A percentile compares a stretch with the other conserved stretches of the same genome.
These are phyloP conservation scores for Apiosordaria backusii DNA, from an alignment of 495 filamentous ascomycete genomes.

Conservation along the genomic window DNA sequence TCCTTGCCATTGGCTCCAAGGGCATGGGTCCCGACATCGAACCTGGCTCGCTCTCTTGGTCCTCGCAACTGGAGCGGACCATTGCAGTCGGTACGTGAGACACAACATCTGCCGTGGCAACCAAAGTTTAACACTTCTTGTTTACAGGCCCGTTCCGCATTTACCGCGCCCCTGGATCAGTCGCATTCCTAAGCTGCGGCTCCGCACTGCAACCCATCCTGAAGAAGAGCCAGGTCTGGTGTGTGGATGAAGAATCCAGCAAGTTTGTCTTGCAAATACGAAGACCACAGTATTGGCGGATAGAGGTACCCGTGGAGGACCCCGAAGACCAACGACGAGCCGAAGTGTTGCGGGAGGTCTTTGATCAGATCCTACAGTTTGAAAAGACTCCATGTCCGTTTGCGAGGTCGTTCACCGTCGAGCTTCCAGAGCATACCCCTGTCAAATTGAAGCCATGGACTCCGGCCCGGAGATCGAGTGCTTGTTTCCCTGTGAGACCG, in stretches of 20 bases:
- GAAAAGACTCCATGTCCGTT: slow-evolving; percentile 89
- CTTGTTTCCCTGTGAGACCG: slow-evolving; percentile 24
- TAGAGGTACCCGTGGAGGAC: slow-evolving; percentile 68
- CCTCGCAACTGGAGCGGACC: slow-evolving; percentile 71
- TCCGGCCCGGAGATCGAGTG: slow-evolving; percentile 49
- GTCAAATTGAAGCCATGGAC: slow-evolving; percentile 67
- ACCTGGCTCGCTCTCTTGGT: slow-evolving; percentile 66
- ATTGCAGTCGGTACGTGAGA: slow-evolving; percentile 64
- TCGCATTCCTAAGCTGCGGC: slow-evolving; percentile 82
- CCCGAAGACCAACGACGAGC: slow-evolving; percentile 58
- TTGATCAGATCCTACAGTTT: slow-evolving; percentile 70
- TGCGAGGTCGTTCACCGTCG: slow-evolving; percentile 66
- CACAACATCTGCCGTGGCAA: background rate
- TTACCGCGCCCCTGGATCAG: slow-evolving; percentile 74
- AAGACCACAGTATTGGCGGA: slow-evolving; percentile 78
- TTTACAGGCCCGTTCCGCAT: slow-evolving; percentile 66
- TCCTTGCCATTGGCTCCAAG: slow-evolving; percentile 31
- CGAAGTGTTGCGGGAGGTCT: slow-evolving; percentile 62
- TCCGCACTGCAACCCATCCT: slow-evolving; percentile 76
- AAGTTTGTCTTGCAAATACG: slow-evolving; percentile 81
- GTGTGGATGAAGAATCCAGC: slow-evolving; percentile 73
- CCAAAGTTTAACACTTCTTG: slow-evolving; percentile 7
- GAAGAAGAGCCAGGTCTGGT: slow-evolving; percentile 88
- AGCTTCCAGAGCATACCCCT: slow-evolving; percentile 68
- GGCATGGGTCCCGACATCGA: slow-evolving; percentile 37